Evolutionary conservation across 164 flowering plant species (phyloP).

Genomic region (Chimonanthus praecox): DNA sequence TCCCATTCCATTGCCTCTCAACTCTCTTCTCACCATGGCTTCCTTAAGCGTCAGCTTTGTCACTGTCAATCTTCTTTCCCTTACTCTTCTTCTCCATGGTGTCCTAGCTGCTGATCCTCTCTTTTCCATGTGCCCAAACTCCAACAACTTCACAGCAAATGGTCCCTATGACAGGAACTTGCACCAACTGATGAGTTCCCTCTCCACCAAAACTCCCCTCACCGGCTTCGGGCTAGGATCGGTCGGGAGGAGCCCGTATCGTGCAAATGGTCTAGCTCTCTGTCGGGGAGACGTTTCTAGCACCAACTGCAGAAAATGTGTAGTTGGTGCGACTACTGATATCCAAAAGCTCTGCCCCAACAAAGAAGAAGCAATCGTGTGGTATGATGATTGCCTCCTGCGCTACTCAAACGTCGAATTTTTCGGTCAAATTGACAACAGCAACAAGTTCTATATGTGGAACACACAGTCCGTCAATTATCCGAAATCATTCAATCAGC

Average conservation of each 20-base stretch:
- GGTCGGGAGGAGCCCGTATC: slow-evolving; percentile 2
- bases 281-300: slow-evolving; percentile 10
- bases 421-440: neutral
- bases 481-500: slow-evolving; percentile 19
- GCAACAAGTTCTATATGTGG: neutral
- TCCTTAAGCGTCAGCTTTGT: neutral
- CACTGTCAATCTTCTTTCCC: slow-evolving; percentile 8
- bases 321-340: slow-evolving; percentile 1
- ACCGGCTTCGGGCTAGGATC: slow-evolving; percentile 22
- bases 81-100: slow-evolving; percentile 16
- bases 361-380: slow-evolving; percentile 5
- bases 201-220: slow-evolving; percentile 21
- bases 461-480: slow-evolving; percentile 23
- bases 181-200: slow-evolving; percentile 17
- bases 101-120: slow-evolving; percentile 16
- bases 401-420: slow-evolving; percentile 16
- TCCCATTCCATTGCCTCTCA: no score
- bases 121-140: slow-evolving; percentile 17
- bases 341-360: slow-evolving; percentile 4
- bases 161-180: slow-evolving; percentile 21
- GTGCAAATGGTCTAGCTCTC: slow-evolving; percentile 5
- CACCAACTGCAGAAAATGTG: slow-evolving; percentile 2
- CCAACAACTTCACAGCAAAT: slow-evolving; percentile 12
- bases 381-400: slow-evolving; percentile 10
- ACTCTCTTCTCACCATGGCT: neutral